Base-by-base conservation (phyloP, 805 yeast genomes). In the Starmerella khaoyaiensis region DNA sequence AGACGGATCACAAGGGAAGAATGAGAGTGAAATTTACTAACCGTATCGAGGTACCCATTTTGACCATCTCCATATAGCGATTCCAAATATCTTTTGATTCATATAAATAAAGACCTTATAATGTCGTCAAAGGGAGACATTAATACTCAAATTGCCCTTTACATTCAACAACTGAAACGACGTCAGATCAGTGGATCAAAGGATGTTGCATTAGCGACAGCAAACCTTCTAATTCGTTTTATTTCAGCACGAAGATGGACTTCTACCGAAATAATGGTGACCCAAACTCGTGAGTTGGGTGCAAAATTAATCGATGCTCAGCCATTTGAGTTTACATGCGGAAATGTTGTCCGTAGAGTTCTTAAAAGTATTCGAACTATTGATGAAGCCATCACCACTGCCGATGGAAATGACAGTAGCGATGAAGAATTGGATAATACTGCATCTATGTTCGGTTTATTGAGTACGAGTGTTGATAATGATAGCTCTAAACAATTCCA, bases 221-320 rank as follows among this genome's bases (percentile, higher is more conserved):
- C 94, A 15, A 93, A 83, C 49, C 63, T 87, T 35, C 59, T 90
- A 44, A 78, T 82, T 72, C 71, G 94, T 56, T 90, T 83, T 35
- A 76, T 84, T 16, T 82, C 96, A 0, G 79, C 79, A 10, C 81
- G 90, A 1, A 67, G 94, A 55, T 90, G 97, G 97, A 65, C 72
- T 34, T 72, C 73, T 40, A 72, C 82, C 9, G 76, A 72, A 41
- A 83, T 80, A 43, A 65, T 87, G 44, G 76, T 87, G 20, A 59
- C 59, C 14, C 73, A 79, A 41, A 73, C 87, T 47, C 73, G 93
- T 50, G 64, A 66, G 38, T 71, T 86, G 15, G 98, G 97, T 7
- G 63, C 63, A 27, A 61, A 69, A 22, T 61, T 90, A 33, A 57
- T 53, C 5, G 71, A 68, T 18, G 94, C 96, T 3, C 90, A 81